These are phyloP conservation scores for Hygrophila difformis DNA, from an alignment of 257 asterid genomes.

Conservation along the genomic window DNA sequence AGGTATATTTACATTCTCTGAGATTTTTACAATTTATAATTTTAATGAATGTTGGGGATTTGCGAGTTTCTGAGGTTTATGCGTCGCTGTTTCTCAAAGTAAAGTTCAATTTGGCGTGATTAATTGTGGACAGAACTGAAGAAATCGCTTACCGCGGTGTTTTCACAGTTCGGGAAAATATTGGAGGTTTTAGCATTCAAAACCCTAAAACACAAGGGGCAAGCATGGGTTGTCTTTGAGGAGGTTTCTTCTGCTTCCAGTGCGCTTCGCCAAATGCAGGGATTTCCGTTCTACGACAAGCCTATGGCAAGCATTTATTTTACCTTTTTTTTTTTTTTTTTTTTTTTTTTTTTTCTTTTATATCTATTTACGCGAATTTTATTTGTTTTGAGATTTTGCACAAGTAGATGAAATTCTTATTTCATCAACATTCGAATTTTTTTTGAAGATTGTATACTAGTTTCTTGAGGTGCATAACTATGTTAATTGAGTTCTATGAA, in stretches of 20 bases:
- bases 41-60: background rate
- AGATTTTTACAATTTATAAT: background rate
- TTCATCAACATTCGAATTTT: too few species aligned
- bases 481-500: too few species aligned
- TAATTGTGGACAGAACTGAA: slow-evolving; percentile 49
- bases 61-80: background rate
- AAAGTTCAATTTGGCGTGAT: background rate
- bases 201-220: slow-evolving; percentile 99
- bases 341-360: background rate
- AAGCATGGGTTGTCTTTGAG: slow-evolving; percentile 97
- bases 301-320: slow-evolving; percentile 50
- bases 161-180: slow-evolving; percentile 91
- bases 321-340: background rate
- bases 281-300: slow-evolving; percentile 93
- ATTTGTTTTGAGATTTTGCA: too few species aligned
- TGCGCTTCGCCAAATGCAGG: slow-evolving; percentile 95
- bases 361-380: background rate
- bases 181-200: slow-evolving; percentile 93
- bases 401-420: too few species aligned
- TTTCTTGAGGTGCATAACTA: too few species aligned
- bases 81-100: background rate
- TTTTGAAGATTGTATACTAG: too few species aligned
- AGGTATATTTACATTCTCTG: slow-evolving; percentile 30
- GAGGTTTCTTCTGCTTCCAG: slow-evolving; percentile 69
- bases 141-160: slow-evolving; percentile 90